Evolutionary conservation across 225 moss, liverwort and hornwort genomes (phyloP).

Genomic region (Climacium dendroides): DNA sequence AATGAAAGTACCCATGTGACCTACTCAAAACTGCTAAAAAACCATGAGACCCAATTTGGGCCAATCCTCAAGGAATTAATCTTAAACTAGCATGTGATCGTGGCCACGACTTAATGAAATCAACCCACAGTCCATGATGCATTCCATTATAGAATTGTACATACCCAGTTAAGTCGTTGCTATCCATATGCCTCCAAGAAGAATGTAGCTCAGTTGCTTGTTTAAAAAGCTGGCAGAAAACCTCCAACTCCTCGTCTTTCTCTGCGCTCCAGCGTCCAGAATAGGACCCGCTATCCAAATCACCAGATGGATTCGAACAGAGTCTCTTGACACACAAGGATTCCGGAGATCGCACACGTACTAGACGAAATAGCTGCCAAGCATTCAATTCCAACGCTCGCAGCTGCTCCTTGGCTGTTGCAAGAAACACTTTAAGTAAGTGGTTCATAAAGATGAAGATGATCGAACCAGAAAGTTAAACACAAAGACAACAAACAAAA

Average conservation of each 20-base stretch:
- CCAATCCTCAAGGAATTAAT: not conserved
- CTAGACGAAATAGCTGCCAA: constrained; percentile 58
- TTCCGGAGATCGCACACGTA: constrained; percentile 49
- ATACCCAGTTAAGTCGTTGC: constrained; percentile 10
- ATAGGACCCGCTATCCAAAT: not conserved
- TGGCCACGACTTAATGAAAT: not conserved
- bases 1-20: not conserved
- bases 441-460: not conserved
- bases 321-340: constrained; percentile 25
- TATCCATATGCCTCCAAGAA: constrained; percentile 31
- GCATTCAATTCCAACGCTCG: constrained; percentile 66
- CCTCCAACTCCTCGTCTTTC: constrained; percentile 13
- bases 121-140: not conserved
- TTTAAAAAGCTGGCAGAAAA: constrained; percentile 46
- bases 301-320: constrained; percentile 1
- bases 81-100: not conserved
- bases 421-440: not conserved
- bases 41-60: not conserved
- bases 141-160: not conserved
- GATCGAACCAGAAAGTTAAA: not conserved
- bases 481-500: not conserved
- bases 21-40: not conserved
- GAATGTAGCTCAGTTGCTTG: constrained; percentile 37
- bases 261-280: not conserved
- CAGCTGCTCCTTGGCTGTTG: constrained; percentile 53